phyloP scores from a whole-genome alignment of 2,329 filamentous ascomycete genomes.

The Colletotrichum karsti region DNA sequence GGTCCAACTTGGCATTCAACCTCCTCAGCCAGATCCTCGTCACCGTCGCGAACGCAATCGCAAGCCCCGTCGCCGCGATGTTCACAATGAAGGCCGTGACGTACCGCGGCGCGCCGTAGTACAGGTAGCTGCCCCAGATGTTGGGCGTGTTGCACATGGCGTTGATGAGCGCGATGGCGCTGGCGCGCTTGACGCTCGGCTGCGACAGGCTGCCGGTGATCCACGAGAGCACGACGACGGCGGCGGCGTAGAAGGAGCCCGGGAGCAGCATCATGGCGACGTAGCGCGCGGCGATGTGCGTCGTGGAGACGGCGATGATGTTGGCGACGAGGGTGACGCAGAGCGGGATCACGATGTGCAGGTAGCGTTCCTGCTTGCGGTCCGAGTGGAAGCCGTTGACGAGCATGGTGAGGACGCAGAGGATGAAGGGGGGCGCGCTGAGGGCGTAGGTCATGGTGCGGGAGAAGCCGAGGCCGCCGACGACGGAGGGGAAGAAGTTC shows the following conservation, averaged over 20 bases:
- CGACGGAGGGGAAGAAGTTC: conserved; percentile 37
- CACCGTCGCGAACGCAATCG: conserved; percentile 36
- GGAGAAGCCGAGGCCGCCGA: conserved; percentile 33
- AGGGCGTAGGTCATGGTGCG: conserved; percentile 33
- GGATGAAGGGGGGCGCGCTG: conserved; percentile 55
- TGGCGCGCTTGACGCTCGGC: conserved; percentile 35
- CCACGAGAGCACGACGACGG: conserved; percentile 39
- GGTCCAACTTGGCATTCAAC: conserved; percentile 37
- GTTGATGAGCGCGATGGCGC: conserved; percentile 39
- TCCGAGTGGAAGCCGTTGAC: conserved; percentile 69
- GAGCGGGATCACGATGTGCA: conserved; percentile 71
- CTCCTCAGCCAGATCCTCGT: conserved; percentile 36
- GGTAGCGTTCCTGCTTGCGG: conserved; percentile 74
- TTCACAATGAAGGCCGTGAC: conserved; percentile 38
- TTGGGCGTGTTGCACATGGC: conserved; percentile 39
- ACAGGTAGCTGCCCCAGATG: conserved; percentile 38
- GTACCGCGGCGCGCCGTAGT: conserved; percentile 36
- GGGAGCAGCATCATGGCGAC: conserved; percentile 54
- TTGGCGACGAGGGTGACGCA: conserved; percentile 70
- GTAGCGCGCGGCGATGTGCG: conserved; percentile 68
- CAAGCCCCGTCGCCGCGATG: conserved; percentile 35
- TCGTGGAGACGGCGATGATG: conserved; percentile 73
- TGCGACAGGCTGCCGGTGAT: conserved; percentile 35
- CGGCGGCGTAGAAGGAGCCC: conserved; percentile 34
- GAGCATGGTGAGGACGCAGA: conserved; percentile 46